Evolutionary conservation across 2,329 filamentous ascomycete species (phyloP), one percentile per base, ranked within the genome.

Genomic region (Pseudogymnoascus pannorum): DNA sequence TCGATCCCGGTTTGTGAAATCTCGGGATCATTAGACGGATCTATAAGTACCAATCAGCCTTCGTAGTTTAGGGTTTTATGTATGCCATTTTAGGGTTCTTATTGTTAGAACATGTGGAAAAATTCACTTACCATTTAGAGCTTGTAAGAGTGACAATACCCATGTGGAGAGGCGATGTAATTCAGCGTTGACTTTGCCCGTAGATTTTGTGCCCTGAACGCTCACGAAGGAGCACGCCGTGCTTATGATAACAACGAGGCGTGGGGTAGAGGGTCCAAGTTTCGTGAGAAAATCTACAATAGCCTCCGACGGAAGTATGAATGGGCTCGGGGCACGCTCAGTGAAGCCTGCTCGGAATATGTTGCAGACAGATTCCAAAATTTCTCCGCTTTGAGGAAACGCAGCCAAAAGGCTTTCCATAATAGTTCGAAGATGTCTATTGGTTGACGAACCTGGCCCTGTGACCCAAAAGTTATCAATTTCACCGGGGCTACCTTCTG

Each of bases 291-390:
- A 88, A 42, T 84, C 78, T 9, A 86, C 83, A n/a, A 89, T 83
- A 65, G 85, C 79, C 0, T 80, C 75, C 0, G 87, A 79, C 2
- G 87, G 81, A 63, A 95, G 84, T 7, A 92, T 89, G 67, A 94
- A 93, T 0, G 89, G 88, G 0, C 90, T 90, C 2, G 87, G 83
- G 24, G 85, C 82, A 0, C 79, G 81, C 72, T 95, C 91, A 1
- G 86, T 86, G 68, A 92, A 92, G 0, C 91, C 91, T 18, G 85
- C 82, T 40, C 86, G 84, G 58, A 93, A 79, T 57, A 92, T 83
- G 62, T 79, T 80, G 73, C 90, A 94, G 33, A 87, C 84, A 3
- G 84, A 79, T 68, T 92, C 89, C 20, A 88, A 80, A 9, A 91
- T 81, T 66, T 92, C 90, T 20, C 84, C 81, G 62, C 82, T 85